Conservation (phyloP, 2,329 filamentous ascomycete species). For the Paecilomyces fulvus region DNA sequence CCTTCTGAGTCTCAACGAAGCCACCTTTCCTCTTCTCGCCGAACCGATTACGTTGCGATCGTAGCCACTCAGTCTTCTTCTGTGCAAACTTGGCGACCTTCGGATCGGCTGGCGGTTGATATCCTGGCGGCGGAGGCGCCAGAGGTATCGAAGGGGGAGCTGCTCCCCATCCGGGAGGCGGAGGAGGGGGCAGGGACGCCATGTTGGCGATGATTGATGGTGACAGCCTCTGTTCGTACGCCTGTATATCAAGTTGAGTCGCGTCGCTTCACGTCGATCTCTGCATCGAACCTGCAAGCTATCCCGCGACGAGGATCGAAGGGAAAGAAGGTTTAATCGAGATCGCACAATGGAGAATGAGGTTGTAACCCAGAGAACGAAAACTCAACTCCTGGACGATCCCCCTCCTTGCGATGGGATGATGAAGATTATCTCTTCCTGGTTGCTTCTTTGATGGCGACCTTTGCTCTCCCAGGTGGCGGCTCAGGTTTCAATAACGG, state of each 20-base stretch:
- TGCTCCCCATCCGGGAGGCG: conserved; percentile 58
- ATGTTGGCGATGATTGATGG: conserved; percentile 34
- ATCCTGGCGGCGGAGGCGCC: conserved; percentile 76
- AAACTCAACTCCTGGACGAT: conserved; percentile 13
- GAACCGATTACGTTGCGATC: conserved; percentile 81
- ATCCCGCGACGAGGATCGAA: conserved; percentile 8
- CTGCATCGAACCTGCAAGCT: conserved; percentile 12
- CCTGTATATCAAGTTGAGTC: conserved; percentile 19
- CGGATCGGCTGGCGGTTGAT: conserved; percentile 69
- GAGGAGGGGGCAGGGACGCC: conserved; percentile 55
- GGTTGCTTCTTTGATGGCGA: conserved; percentile 3
- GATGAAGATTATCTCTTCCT: conserved; percentile 1
- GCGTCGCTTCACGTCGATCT: conserved; percentile 12
- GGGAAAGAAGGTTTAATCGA: conserved; percentile 1
- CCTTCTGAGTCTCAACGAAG: conserved; percentile 96
- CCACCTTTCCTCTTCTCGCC: conserved; percentile 95
- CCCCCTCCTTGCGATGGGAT: conserved; percentile 20
- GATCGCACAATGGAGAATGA: conserved; percentile 4
- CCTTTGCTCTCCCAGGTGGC: conserved; percentile 21
- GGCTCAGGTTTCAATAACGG: conserved; percentile 13
- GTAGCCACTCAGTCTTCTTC: conserved; percentile 99
- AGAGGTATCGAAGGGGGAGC: conserved; percentile 45
- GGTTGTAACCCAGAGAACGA: conserved; percentile 10
- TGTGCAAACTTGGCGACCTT: conserved; percentile 91
- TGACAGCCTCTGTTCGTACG: conserved; percentile 7